Percentiles rank a stretch among this genome's conserved stretches.
Evolutionary conservation across 1,284 basidiomycete genomes (phyloP).

Genomic region (Ganoderma multipileum): DNA sequence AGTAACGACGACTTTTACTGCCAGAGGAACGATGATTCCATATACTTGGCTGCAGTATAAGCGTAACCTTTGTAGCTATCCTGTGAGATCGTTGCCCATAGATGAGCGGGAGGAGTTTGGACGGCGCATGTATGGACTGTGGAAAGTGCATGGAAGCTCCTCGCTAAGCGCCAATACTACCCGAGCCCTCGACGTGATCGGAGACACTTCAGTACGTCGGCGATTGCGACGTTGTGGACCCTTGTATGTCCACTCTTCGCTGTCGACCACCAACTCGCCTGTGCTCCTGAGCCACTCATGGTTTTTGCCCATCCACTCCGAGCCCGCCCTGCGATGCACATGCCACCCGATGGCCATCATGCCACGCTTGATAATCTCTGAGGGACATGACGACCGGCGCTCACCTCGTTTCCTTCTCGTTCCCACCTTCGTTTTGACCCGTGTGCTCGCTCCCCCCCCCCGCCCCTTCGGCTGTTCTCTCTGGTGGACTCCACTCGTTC

Average conservation of each 20-base stretch:
- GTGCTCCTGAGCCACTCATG: not conserved
- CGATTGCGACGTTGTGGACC: constrained; percentile 15
- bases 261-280: not conserved
- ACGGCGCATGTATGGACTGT: not conserved
- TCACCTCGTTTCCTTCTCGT: constrained; percentile 15
- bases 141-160: not conserved
- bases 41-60: not conserved
- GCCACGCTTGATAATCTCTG: constrained; percentile 20
- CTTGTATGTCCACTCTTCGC: constrained; percentile 23
- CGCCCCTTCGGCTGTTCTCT: not conserved
- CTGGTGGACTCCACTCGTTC: constrained; percentile 28
- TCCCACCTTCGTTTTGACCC: constrained; percentile 18
- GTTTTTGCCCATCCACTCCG: not conserved
- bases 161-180: not conserved
- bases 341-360: constrained; percentile 4
- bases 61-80: not conserved
- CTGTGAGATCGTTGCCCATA: not conserved
- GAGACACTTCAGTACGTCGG: not conserved
- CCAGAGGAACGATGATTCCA: not conserved
- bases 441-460: not conserved
- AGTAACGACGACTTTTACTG: not conserved
- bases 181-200: not conserved
- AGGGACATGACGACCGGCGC: constrained; percentile 26
- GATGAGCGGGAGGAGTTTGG: not conserved
- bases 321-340: not conserved